Evolutionary conservation across 2,329 filamentous ascomycete genomes (phyloP), one percentile per base, ranked within the genome.

Genomic region (Botryotinia calthae): DNA sequence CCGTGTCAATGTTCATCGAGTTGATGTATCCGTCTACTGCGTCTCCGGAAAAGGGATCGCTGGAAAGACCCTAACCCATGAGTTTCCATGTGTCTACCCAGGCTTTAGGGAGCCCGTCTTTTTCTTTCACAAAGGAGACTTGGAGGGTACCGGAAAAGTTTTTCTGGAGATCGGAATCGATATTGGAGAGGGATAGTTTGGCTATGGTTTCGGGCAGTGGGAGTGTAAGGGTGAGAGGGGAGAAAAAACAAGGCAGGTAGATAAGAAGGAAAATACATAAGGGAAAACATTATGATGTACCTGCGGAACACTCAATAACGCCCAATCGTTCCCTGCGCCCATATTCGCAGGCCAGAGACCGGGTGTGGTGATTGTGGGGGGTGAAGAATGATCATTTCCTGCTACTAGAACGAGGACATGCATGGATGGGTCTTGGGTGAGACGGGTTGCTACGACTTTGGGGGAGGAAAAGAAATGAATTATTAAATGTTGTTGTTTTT

Each of bases 341-440:
- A 64, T 14, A 18, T 44, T 28, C 37, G 25, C 37, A 7, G 48
- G 62, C 31, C 37, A 62, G 22, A 62, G 42, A 7, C 40, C 40
- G 1, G 82, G 82, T 0, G 79, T 82, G 37, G 78, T 75, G 18
- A 84, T 77, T 25, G 80, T 69, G 2, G 82, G 82, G 68, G 83
- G 80, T 28, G 73, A 70, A n/a, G 76, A 77, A 42, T 78, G 79
- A 67, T 83, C 80, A 16, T 76, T 76, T 20, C 83, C 83, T 31
- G 82, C 83, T 73, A 84, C 82, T n/a, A 84, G 75, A 9, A 84
- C 81, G 8, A 82, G 75, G 10, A 84, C 82, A 10, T 77, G 75
- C 25, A 83, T 76, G 48, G 79, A 59, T 28, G 78, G 75, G 74
- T 83, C 79, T 73, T 83, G 82, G 25, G 78, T 79, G 22, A 85